phyloP scores from a whole-genome alignment of 176 grass and related monocot genomes.

The Avena sativa region DNA sequence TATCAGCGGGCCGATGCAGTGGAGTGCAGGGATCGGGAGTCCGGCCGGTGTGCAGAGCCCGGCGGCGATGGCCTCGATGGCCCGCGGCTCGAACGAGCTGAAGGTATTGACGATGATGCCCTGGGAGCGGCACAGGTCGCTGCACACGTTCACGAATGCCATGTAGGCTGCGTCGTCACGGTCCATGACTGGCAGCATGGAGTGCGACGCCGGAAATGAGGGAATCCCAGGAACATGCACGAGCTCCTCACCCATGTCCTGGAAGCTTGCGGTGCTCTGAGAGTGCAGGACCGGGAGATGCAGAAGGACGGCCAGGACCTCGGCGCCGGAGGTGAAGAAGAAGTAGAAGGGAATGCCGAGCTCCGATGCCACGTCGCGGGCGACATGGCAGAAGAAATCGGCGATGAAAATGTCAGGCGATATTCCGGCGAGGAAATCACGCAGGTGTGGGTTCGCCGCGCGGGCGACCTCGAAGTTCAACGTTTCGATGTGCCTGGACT shows the following conservation, averaged over 20 bases:
- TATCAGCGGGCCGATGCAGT: constrained; percentile 68
- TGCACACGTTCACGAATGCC: not conserved
- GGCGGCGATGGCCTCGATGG: constrained; percentile 30
- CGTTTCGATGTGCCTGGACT: constrained; percentile 47
- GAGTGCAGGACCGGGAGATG: constrained; percentile 39
- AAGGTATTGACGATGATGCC: constrained; percentile 73
- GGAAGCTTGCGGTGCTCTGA: not conserved
- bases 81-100: constrained; percentile 49
- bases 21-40: constrained; percentile 16
- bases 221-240: constrained; percentile 41
- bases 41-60: constrained; percentile 40
- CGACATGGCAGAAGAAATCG: constrained; percentile 59
- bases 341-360: constrained; percentile 53
- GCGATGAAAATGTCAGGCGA: constrained; percentile 45
- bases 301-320: constrained; percentile 36
- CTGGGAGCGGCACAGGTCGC: not conserved
- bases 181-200: constrained; percentile 46
- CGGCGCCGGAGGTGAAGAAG: constrained; percentile 61
- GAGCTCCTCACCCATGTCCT: constrained; percentile 31
- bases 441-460: constrained; percentile 43
- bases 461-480: constrained; percentile 48
- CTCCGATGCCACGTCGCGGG: constrained; percentile 46
- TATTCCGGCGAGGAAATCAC: constrained; percentile 34
- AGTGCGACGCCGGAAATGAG: constrained; percentile 54
- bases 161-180: constrained; percentile 53